Percentiles rank a stretch among this genome's conserved stretches.
These are phyloP conservation scores for Phascolomyces articulosus DNA, from an alignment of 371 early-diverging fungal genomes.

Conservation along the genomic window DNA sequence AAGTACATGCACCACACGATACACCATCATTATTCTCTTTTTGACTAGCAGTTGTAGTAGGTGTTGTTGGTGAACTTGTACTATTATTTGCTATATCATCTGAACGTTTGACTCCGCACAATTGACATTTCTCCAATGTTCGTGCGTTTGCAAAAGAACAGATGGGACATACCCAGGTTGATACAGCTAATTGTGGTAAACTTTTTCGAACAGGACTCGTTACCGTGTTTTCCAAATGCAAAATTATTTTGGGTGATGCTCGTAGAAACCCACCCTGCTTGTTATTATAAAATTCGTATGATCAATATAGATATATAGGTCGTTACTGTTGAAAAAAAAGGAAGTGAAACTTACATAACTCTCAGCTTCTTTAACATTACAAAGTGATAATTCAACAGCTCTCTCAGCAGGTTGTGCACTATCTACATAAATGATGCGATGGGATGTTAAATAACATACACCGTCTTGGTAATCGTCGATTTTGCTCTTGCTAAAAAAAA, in stretches of 20 bases:
- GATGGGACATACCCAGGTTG: conserved; percentile 75
- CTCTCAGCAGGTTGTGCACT: conserved; percentile 52
- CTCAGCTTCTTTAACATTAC: conserved; percentile 51
- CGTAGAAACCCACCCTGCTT: conserved; percentile 68
- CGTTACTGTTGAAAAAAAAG: no score
- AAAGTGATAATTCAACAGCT: conserved; percentile 61
- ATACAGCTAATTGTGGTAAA: conserved; percentile 18
- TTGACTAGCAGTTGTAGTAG: conserved; percentile 1
- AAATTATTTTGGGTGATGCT: conserved; percentile 68
- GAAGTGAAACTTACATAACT: conserved; percentile 50
- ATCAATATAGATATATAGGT: conserved; percentile 6
- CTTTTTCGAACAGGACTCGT: conserved; percentile 9
- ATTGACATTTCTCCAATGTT: conserved; percentile 55
- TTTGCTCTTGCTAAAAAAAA: conserved; percentile 45
- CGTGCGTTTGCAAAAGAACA: conserved; percentile 70
- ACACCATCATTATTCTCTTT: conserved; percentile 10
- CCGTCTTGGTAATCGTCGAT: conserved; percentile 73
- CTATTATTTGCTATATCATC: conserved; percentile 1
- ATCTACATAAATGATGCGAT: conserved; percentile 82
- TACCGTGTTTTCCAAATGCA: conserved; percentile 31
- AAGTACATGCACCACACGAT: conserved; percentile 76
- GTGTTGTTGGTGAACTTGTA: background rate
- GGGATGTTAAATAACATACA: conserved; percentile 74
- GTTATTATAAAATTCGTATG: no score
- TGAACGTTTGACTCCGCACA: conserved; percentile 71